Evolutionary conservation across 2,329 filamentous ascomycete species (phyloP).

Genomic region (Epichloe typhina): DNA sequence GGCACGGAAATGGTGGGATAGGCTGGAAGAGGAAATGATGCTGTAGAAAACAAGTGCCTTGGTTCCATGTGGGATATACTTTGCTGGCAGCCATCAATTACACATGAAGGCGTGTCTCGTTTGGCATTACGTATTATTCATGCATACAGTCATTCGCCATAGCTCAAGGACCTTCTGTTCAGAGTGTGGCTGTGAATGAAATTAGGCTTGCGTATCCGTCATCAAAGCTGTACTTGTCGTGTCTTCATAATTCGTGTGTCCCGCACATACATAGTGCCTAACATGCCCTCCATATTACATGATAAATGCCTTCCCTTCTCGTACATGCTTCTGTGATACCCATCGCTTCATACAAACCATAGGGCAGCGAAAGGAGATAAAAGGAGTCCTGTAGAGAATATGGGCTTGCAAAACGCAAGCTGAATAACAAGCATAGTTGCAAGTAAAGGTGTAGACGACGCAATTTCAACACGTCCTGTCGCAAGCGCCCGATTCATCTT

Average conservation of each 20-base stretch:
- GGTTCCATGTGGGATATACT: neutral
- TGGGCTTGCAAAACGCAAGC: neutral
- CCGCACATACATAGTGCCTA: neutral
- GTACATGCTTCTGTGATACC: neutral
- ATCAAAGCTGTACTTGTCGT: neutral
- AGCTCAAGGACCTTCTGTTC: too few species aligned
- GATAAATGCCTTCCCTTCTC: neutral
- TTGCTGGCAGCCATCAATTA: neutral
- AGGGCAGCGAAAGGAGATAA: neutral
- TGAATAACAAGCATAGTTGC: neutral
- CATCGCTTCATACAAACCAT: neutral
- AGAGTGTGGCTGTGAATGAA: neutral
- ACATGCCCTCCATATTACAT: neutral
- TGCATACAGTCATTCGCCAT: too few species aligned
- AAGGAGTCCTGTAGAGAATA: neutral
- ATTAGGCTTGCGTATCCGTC: neutral
- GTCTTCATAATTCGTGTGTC: neutral
- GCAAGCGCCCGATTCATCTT: neutral
- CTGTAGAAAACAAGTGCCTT: conserved; percentile 9
- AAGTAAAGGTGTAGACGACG: neutral
- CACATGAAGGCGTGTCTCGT: too few species aligned
- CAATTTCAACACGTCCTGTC: neutral
- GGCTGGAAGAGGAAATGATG: conserved; percentile 18
- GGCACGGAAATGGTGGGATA: conserved; percentile 16
- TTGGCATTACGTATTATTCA: too few species aligned